These are phyloP conservation scores for Geum urbanum DNA, from an alignment of 306 rosid species.

Conservation along the genomic window DNA sequence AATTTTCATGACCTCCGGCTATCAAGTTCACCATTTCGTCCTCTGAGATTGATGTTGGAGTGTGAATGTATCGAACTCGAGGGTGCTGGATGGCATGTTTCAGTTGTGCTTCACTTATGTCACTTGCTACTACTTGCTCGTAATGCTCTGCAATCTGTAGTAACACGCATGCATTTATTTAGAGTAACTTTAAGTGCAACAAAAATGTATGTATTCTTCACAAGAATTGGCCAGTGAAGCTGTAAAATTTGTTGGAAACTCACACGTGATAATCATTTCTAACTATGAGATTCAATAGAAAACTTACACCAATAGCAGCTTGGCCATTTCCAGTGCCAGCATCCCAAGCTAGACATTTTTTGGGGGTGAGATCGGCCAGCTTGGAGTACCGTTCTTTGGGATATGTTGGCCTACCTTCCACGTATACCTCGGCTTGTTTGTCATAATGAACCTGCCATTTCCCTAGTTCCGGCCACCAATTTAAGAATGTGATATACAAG, in stretches of 20 bases:
- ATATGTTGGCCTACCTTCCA: slow-evolving; percentile 34
- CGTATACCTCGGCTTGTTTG: slow-evolving; percentile 28
- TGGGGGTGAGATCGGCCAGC: slow-evolving; percentile 36
- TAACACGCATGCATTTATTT: too few relatives aligned
- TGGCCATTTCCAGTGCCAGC: slow-evolving; percentile 45
- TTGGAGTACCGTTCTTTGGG: slow-evolving; percentile 37
- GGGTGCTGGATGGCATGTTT: slow-evolving; percentile 29
- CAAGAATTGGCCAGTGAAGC: too few relatives aligned
- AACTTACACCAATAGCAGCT: slow-evolving; percentile 40
- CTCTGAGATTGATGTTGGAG: slow-evolving; percentile 25
- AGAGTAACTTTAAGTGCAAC: too few relatives aligned
- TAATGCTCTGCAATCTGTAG: slow-evolving; percentile 31
- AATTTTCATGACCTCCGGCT: slow-evolving; percentile 27
- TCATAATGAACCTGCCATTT: slow-evolving; percentile 35
- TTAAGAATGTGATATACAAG: not conserved
- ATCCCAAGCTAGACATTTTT: slow-evolving; percentile 38
- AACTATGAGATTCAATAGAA: not conserved
- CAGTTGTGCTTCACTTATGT: slow-evolving; percentile 29
- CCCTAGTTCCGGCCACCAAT: not conserved
- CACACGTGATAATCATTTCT: too few relatives aligned
- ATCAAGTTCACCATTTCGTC: slow-evolving; percentile 25
- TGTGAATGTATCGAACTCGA: slow-evolving; percentile 32
- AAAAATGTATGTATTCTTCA: not conserved
- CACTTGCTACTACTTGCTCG: slow-evolving; percentile 32
- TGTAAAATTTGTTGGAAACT: too few relatives aligned